phyloP scores from a whole-genome alignment of 73 alveolate species.

The Paramecium primaurelia region DNA sequence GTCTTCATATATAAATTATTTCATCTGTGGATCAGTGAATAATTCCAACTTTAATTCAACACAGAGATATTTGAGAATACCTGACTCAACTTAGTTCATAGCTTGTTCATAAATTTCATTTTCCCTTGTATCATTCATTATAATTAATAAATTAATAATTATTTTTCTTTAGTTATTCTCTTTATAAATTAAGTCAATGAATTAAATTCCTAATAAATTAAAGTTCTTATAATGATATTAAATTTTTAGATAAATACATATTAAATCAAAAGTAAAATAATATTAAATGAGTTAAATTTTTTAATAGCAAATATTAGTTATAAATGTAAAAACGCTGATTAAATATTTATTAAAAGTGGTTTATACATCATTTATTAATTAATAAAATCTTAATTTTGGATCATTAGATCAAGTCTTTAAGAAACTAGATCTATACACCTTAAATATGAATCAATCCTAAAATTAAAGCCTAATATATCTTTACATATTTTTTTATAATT shows the following conservation, averaged over 20 bases:
- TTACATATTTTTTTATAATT: no score
- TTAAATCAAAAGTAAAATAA: background rate
- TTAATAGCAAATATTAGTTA: background rate
- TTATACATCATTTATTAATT: background rate
- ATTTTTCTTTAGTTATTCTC: background rate
- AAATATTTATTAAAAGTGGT: background rate
- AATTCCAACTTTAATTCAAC: background rate
- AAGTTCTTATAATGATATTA: background rate
- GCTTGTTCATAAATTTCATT: background rate
- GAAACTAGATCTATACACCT: background rate
- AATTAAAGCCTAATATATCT: no score
- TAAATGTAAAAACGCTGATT: background rate
- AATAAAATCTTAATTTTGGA: background rate
- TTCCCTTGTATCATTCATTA: constrained; percentile 17
- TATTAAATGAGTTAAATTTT: background rate
- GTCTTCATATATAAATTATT: background rate
- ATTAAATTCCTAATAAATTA: background rate
- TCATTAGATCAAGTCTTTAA: background rate
- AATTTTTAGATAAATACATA: background rate
- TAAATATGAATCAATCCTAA: no score
- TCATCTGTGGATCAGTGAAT: constrained; percentile 19
- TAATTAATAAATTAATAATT: background rate
- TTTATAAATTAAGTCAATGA: background rate
- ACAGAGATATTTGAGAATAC: background rate
- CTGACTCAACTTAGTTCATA: background rate